These are phyloP conservation scores for Schizophyllum amplum DNA, from an alignment of 1,284 basidiomycete genomes.

Conservation along the genomic window DNA sequence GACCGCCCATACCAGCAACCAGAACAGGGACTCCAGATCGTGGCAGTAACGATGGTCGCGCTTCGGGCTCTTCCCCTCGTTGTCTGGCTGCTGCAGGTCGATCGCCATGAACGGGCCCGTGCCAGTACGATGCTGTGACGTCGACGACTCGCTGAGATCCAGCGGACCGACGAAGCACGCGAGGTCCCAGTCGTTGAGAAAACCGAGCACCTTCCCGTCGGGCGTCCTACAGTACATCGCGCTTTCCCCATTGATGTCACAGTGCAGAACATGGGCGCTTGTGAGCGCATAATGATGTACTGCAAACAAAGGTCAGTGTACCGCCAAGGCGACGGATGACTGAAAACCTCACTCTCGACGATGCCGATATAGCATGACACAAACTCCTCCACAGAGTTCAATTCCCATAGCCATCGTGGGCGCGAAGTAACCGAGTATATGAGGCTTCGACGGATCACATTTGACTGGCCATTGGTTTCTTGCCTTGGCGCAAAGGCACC, in stretches of 20 bases:
- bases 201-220: not conserved
- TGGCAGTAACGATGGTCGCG: not conserved
- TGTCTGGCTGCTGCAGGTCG: not conserved
- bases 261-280: not conserved
- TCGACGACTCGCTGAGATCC: not conserved
- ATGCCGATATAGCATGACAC: not conserved
- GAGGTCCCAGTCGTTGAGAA: not conserved
- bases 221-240: too few species aligned
- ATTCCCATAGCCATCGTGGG: not conserved
- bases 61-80: not conserved
- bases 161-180: not conserved
- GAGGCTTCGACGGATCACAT: too few species aligned
- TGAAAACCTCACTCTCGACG: not conserved
- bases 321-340: too few species aligned
- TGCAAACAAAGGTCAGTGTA: not conserved
- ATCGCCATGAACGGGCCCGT: not conserved
- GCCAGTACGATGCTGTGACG: not conserved
- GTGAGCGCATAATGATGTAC: not conserved
- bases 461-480: too few species aligned
- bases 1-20: not conserved
- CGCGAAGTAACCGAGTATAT: not conserved
- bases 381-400: not conserved
- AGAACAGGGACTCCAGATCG: not conserved
- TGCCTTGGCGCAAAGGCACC: too few species aligned
- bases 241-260: not conserved